Evolutionary conservation across 1,284 basidiomycete genomes (phyloP).

Genomic region (Cryptococcus sp.): DNA sequence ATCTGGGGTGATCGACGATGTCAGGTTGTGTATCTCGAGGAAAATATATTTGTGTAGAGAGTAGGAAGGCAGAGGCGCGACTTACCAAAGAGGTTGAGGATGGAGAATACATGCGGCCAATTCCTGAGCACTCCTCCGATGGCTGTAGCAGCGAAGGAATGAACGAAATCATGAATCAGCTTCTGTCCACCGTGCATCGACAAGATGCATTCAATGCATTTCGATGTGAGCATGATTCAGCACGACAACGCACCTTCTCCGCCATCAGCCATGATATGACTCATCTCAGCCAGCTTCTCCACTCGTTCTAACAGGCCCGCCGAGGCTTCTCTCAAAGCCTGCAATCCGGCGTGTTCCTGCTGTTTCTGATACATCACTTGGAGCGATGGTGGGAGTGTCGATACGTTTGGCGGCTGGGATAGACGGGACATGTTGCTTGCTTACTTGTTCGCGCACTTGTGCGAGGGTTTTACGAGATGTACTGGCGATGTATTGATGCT

Average conservation of each 20-base stretch:
- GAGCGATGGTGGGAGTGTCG: constrained; percentile 38
- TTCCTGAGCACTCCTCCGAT: constrained; percentile 49
- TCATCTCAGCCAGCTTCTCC: constrained; percentile 50
- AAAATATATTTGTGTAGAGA: not conserved
- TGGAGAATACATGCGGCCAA: constrained; percentile 52
- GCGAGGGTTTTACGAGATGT: too few relatives aligned
- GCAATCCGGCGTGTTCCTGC: constrained; percentile 50
- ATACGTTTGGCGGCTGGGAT: constrained; percentile 10
- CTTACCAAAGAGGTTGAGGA: constrained; percentile 49
- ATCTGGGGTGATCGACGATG: constrained; percentile 12
- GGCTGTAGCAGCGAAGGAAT: constrained; percentile 24
- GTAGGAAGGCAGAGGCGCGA: not conserved
- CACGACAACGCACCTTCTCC: constrained; percentile 41
- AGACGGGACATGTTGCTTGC: constrained; percentile 13
- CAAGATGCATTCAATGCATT: too few relatives aligned
- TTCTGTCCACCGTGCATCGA: not conserved
- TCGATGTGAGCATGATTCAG: not conserved
- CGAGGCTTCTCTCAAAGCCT: constrained; percentile 47
- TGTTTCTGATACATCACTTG: constrained; percentile 50
- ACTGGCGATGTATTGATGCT: too few relatives aligned
- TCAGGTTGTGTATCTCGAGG: not conserved
- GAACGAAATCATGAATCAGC: not conserved
- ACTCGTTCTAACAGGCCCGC: constrained; percentile 40
- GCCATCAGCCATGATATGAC: constrained; percentile 53
- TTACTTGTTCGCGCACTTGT: not conserved